Evolutionary conservation across 306 rosid genomes (phyloP), one percentile per base, ranked within the genome.

Genomic region (Quercus engelmannii): DNA sequence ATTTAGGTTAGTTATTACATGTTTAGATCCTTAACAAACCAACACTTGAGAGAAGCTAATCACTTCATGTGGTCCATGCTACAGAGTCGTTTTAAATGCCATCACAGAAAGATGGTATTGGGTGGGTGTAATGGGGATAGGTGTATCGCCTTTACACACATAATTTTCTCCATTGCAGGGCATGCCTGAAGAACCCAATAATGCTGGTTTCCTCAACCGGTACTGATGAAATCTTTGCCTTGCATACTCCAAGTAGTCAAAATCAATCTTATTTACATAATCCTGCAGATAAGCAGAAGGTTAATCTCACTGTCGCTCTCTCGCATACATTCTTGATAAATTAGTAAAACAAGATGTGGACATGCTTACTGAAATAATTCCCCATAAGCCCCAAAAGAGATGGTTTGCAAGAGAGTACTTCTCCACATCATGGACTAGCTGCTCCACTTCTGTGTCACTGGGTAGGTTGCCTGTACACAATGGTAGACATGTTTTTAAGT

Each of bases 321-420:
- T 26, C 25, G 21, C 55, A n/a, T 67, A 69, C 69, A 41, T 3
- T 55, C 12, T 28, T 68, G 38, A 23, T 54, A 17, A 11, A 41
- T 43, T 33, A 2, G n/a, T n/a, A 54, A 25, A 30, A 21, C 52
- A 26, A 55, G 54, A 69, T 4, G 58, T 1, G 49, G 65, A 78
- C 61, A 56, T 71, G 8, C 79, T 85, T 82, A 95, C 99, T 41
- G 99, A 95, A 71, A 93, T 95, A 57, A 93, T 85, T 69, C 97
- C 99, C 99, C 99, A 95, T 77, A 95, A 82, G 55, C 98, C 96
- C 99, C 99, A 95, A 33, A 91, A 86, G 19, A 95, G 75, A 88
- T 95, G 99, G 86, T 85, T 95, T 71, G 93, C 93, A 55, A 90
- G 84, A 52, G 97, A 88, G 90, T 85, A 93, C 55, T 78, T 90